Percentiles rank a stretch among this genome's conserved stretches.
These are phyloP conservation scores for Ceratocystis cubensis DNA, from an alignment of 2,329 filamentous ascomycete species.

Conservation along the genomic window DNA sequence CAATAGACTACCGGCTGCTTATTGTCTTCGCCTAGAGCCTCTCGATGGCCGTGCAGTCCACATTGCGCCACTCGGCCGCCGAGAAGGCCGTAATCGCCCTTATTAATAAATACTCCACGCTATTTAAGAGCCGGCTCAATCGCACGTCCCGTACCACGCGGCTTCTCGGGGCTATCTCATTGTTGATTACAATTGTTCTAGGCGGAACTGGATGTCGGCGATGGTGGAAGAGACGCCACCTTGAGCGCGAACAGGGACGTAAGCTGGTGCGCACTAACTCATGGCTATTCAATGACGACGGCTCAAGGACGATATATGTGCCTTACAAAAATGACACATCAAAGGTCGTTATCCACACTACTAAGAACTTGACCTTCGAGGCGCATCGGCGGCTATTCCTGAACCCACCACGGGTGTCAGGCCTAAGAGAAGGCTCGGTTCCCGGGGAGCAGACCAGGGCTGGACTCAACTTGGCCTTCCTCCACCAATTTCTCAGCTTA, in stretches of 20 bases:
- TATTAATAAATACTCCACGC: constrained; percentile 44
- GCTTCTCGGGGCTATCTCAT: constrained; percentile 61
- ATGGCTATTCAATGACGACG: constrained; percentile 85
- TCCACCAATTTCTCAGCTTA: constrained; percentile 91
- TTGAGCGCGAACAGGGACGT: constrained; percentile 70
- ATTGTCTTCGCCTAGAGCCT: not conserved
- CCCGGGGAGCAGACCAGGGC: constrained; percentile 86
- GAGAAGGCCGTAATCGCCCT: constrained; percentile 56
- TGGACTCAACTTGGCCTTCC: constrained; percentile 83
- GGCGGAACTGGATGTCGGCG: constrained; percentile 65
- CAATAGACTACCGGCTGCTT: not conserved
- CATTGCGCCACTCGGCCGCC: constrained; percentile 52
- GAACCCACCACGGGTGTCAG: constrained; percentile 74
- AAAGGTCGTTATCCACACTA: constrained; percentile 82
- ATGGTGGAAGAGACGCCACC: constrained; percentile 60
- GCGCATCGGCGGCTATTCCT: constrained; percentile 87
- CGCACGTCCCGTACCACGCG: constrained; percentile 58
- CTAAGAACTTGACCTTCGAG: constrained; percentile 88
- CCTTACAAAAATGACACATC: constrained; percentile 79
- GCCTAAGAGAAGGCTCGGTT: constrained; percentile 60
- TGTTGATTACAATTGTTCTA: constrained; percentile 66
- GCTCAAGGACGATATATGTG: constrained; percentile 86
- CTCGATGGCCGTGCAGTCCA: constrained; percentile 77
- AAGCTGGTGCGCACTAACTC: constrained; percentile 83
- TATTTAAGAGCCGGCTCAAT: constrained; percentile 43